Base-by-base conservation (phyloP, 768 basidiomycete genomes). In the Podaxis carcinomalis region DNA sequence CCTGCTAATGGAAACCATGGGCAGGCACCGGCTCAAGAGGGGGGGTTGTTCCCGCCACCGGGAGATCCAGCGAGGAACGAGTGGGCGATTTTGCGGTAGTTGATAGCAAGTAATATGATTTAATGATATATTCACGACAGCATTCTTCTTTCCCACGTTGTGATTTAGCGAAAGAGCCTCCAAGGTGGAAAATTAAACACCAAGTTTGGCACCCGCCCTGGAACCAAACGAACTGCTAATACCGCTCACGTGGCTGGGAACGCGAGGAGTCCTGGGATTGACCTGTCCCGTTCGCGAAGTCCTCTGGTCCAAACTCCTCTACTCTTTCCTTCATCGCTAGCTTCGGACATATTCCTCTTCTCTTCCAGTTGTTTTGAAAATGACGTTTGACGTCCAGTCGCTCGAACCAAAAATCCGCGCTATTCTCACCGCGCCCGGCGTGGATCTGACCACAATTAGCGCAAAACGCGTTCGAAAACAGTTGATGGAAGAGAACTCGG, bases 381-480 rank as follows among this genome's bases (percentile, higher is more conserved):
- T 88, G 86, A 68, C 68, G 62, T 77, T 83, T 68, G 79, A 87
- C 68, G 75, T 85, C 51, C 67, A 70, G 62, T 73, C 78, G 61
- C 79, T 92, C 65, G 82, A 86, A 72, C 79, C 81, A 11, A 79
- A 76, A 62, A 88, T 94, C 69, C 80, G 78, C 65, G 75, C 78
- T 61, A 91, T 94, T 70, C 84, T 94, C 55, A 79, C 83, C 32
- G 87, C 88, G 19, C 92, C 92, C 2, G 87, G 84, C 51, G 88
- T 83, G 51, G 89, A 94, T 78, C 80, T 94, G 67, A 63, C 78
- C 50, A 89, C 88, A 50, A 91, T 94, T 73, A 90, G 87, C 70
- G 94, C 93, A 50, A 96, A 93, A 76, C 87, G 86, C 74, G 93
- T 97, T 67, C 85, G 95, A 65, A 89, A 88, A 69, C 83, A 86